Conservation (phyloP, 2,329 filamentous ascomycete species). For the Alternaria gaisen region DNA sequence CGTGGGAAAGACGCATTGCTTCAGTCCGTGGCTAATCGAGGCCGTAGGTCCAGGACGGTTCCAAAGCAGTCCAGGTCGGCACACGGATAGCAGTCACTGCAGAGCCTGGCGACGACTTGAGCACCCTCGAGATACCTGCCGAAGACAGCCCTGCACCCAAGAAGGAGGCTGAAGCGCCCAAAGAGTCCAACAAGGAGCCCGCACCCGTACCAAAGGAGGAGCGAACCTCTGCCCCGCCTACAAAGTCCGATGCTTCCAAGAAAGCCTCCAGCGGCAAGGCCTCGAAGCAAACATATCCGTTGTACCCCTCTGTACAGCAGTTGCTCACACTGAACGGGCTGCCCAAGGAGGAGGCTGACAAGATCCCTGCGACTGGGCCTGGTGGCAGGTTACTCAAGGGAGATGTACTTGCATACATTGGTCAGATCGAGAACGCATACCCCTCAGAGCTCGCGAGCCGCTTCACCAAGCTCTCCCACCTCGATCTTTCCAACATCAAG, state of each 20-base stretch:
- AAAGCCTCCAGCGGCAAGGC: constrained; percentile 55
- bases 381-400: constrained; percentile 91
- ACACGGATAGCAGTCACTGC: constrained; percentile 83
- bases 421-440: constrained; percentile 75
- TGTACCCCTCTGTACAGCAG: constrained; percentile 83
- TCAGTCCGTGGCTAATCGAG: constrained; percentile 15
- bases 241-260: constrained; percentile 46
- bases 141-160: constrained; percentile 64
- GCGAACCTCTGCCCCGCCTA: constrained; percentile 42
- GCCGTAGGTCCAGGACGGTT: constrained; percentile 68
- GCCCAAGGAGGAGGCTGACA: constrained; percentile 75
- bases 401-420: constrained; percentile 90
- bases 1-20: constrained; percentile 4
- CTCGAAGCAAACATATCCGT: constrained; percentile 73
- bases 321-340: constrained; percentile 83
- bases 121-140: constrained; percentile 75
- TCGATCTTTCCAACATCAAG: constrained; percentile 97
- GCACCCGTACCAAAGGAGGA: constrained; percentile 46
- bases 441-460: constrained; percentile 75
- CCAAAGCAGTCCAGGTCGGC: constrained; percentile 80
- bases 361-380: constrained; percentile 88
- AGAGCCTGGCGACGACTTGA: constrained; percentile 81
- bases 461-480: constrained; percentile 78
- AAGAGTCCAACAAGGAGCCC: constrained; percentile 37
- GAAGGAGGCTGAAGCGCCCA: constrained; percentile 45